Evolutionary conservation across 441 rosid species (phyloP), one percentile per base, ranked within the genome.

Genomic region (Adansonia gregorii): DNA sequence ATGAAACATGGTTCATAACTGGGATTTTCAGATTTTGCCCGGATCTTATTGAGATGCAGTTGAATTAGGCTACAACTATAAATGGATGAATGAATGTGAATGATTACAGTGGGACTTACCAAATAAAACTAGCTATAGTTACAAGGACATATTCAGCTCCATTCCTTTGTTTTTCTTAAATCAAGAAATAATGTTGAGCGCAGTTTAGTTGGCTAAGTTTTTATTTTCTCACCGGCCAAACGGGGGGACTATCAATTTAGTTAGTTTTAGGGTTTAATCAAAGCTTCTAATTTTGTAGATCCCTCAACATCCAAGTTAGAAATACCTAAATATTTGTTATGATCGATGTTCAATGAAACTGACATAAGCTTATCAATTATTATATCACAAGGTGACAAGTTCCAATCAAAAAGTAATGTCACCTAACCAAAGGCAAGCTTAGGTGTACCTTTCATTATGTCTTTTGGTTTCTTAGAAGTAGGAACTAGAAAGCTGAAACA

Each of bases 381-480:
- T 39, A 64, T 15, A 35, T 3, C n/a, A 39, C 39, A 39, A 39
- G 55, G 72, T 46, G 72, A 12, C 72, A 22, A 67, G 24, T 27
- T 35, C 17, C 72, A 20, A 46, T 46, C 27, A 46, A 67, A 46
- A 67, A 56, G 72, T 11, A 67, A 67, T 46, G 56, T 31, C 72
- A 20, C 19, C 72, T 20, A 67, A 67, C 56, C 56, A 46, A 46
- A 11, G 72, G 72, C 72, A 67, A 46, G 39, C 56, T 67, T 67
- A 67, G 72, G 39, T 67, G 72, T 67, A 67, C 31, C 55, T 67
- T 45, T 67, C 31, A 67, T 5, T 67, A 20, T 67, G 72, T 67
- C 17, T 45, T 66, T 45, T 67, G 72, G 55, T 22, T 67, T 68
- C 73, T 68, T 68, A 68, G 6, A 48, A 48, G 4, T 48, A 20